phyloP scores from a whole-genome alignment of 805 yeast species.

The Saccharomycopsis microspora region DNA sequence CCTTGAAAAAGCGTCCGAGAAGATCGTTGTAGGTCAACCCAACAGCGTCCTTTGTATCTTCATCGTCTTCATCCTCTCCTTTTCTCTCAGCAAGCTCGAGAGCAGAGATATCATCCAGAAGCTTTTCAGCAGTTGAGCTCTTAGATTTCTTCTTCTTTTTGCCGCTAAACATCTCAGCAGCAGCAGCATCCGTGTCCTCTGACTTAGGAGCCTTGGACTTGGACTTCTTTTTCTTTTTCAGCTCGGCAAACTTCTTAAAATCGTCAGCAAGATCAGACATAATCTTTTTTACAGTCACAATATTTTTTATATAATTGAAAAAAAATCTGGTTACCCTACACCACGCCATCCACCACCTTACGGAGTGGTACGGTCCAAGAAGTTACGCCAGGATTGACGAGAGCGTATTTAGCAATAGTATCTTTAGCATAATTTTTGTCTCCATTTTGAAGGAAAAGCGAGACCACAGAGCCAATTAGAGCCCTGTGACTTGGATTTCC shows the following conservation, averaged over 20 bases:
- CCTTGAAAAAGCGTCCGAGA: constrained; percentile 73
- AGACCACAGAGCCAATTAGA: constrained; percentile 13
- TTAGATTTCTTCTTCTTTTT: constrained; percentile 9
- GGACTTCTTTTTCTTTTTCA: no score
- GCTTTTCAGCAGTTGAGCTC: constrained; percentile 23
- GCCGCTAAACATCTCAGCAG: neutral
- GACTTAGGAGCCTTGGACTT: no score
- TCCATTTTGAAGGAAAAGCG: constrained; percentile 12
- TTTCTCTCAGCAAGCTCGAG: constrained; percentile 63
- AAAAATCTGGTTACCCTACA: neutral
- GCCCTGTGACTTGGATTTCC: constrained; percentile 7
- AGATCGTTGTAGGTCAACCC: constrained; percentile 60
- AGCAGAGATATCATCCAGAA: constrained; percentile 21
- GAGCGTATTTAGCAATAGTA: constrained; percentile 38
- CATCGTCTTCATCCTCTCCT: constrained; percentile 60
- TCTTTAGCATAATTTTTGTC: constrained; percentile 22
- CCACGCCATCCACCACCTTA: constrained; percentile 33
- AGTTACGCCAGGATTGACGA: constrained; percentile 43
- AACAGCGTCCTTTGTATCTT: constrained; percentile 8
- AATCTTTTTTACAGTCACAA: neutral
- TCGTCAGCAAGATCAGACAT: neutral
- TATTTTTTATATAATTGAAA: neutral
- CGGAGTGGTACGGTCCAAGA: constrained; percentile 61
- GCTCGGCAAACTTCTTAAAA: no score
- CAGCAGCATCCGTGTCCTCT: constrained; percentile 3